Base-by-base conservation (phyloP, 2,329 filamentous ascomycete genomes). In the Talaromyces islandicus region DNA sequence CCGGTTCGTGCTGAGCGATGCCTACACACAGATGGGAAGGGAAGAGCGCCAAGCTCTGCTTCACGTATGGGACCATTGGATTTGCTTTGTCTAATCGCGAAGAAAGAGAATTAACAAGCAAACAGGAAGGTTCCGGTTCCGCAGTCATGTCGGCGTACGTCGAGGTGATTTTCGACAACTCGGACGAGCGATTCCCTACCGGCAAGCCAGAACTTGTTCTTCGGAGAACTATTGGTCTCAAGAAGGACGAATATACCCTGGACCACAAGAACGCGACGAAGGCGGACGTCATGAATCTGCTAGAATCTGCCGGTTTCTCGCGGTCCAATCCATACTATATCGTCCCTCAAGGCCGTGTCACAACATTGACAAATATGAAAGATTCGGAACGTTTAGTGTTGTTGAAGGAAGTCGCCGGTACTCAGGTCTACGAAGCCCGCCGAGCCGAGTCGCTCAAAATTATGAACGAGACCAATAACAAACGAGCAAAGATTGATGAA, bases 121-220 rank as follows among this genome's bases (percentile, higher is more conserved):
- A 62, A 56, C 66, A 84, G 80, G 95, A 99, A 81, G 95, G 95
- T 46, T 96, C 94, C 4, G 95, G 94, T 38, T 96, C 93, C 3
- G 94, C 94, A 17, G 93, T 99, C 69, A 96, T 97, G 91, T 96
- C 92, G 54, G 95, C 94, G n/a, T 99, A 97, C 69, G 95, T 99
- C 62, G 94, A 99, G 77, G 91, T 99, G 69, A 96, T 97, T 66
- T 99, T 99, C 75, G 94, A 99, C 82, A 99, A 99, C 73, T 90
- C 85, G 68, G 93, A 99, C 73, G 91, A 95, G 68, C 90, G 94
- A 68, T 97, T 99, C 70, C 92, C 92, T 38, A 97, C 92, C 10
- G 91, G 91, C 67, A 94, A 91, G 71, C 88, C 92, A 62, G 93
- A 99, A 73, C 86, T 97, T 54, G 88, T 94, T 48, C 80, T 99